These are phyloP conservation scores for Podaxis sp. DNA, from an alignment of 768 basidiomycete species.

Conservation along the genomic window DNA sequence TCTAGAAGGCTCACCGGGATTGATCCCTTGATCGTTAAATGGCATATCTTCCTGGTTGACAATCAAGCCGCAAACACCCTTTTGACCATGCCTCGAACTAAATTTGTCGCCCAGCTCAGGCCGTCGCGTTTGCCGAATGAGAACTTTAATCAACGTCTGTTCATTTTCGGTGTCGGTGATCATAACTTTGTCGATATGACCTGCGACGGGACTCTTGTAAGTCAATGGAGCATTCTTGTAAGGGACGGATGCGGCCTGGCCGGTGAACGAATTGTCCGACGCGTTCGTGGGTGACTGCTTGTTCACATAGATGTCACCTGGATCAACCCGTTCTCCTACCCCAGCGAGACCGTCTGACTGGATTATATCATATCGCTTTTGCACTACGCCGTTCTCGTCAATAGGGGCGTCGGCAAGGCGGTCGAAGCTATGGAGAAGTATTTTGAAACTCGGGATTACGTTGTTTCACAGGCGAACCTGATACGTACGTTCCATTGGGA, in stretches of 20 bases:
- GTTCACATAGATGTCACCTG: slow-evolving; percentile 93
- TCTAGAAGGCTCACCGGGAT: slow-evolving; percentile 60
- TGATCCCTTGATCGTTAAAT: slow-evolving; percentile 97
- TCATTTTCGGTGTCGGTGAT: slow-evolving; percentile 96
- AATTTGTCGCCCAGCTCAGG: slow-evolving; percentile 99
- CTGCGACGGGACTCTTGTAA: slow-evolving; percentile 92
- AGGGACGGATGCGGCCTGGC: slow-evolving; percentile 77
- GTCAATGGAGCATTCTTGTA: slow-evolving; percentile 93
- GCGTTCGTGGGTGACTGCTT: slow-evolving; percentile 95
- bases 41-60: slow-evolving; percentile 99
- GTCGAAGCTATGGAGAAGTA: slow-evolving; percentile 63
- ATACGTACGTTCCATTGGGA: slow-evolving; percentile 91
- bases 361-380: slow-evolving; percentile 88
- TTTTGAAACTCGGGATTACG: slow-evolving; percentile 13
- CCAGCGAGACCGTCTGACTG: slow-evolving; percentile 93
- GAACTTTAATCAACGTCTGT: slow-evolving; percentile 93
- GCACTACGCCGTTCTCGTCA: slow-evolving; percentile 76
- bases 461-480: background rate
- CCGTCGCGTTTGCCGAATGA: slow-evolving; percentile 93
- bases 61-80: slow-evolving; percentile 97
- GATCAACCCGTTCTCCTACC: slow-evolving; percentile 91
- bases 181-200: slow-evolving; percentile 97
- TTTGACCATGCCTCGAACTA: slow-evolving; percentile 96
- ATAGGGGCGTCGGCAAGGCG: slow-evolving; percentile 90
- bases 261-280: slow-evolving; percentile 86